These are phyloP conservation scores for Pestalotiopsis sp. DNA, from an alignment of 2,329 filamentous ascomycete genomes.

Conservation along the genomic window DNA sequence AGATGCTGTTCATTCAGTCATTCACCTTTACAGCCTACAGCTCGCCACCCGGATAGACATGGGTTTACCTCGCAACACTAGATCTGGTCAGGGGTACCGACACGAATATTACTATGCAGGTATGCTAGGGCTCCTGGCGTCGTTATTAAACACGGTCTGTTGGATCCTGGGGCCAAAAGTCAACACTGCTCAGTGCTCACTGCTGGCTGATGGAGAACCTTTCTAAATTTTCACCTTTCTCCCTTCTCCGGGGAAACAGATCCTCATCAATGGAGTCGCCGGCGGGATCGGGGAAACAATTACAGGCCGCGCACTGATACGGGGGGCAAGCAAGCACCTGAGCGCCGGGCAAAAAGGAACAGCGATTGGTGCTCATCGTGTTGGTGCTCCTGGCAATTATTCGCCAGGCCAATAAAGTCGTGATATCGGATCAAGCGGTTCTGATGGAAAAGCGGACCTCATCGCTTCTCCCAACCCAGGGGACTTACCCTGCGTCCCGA, in stretches of 20 bases:
- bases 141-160: background rate
- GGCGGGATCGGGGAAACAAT: slow-evolving; percentile 7
- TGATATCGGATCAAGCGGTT: slow-evolving; percentile 17
- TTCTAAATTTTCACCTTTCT: background rate
- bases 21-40: background rate
- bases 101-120: background rate
- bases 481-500: slow-evolving; percentile 10
- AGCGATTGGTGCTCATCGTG: slow-evolving; percentile 22
- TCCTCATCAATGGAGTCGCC: background rate
- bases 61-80: background rate
- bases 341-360: slow-evolving; percentile 13
- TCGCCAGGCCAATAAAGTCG: slow-evolving; percentile 22
- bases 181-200: background rate
- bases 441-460: background rate
- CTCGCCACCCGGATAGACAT: background rate
- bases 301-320: slow-evolving; percentile 1
- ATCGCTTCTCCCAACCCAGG: background rate
- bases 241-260: background rate
- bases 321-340: slow-evolving; percentile 2
- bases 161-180: background rate
- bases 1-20: background rate
- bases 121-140: background rate
- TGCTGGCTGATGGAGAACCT: background rate
- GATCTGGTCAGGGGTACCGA: background rate
- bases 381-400: slow-evolving; percentile 12